Evolutionary conservation across 1,139 yeast species (phyloP).

Genomic region (Martiniozyma asiatica): DNA sequence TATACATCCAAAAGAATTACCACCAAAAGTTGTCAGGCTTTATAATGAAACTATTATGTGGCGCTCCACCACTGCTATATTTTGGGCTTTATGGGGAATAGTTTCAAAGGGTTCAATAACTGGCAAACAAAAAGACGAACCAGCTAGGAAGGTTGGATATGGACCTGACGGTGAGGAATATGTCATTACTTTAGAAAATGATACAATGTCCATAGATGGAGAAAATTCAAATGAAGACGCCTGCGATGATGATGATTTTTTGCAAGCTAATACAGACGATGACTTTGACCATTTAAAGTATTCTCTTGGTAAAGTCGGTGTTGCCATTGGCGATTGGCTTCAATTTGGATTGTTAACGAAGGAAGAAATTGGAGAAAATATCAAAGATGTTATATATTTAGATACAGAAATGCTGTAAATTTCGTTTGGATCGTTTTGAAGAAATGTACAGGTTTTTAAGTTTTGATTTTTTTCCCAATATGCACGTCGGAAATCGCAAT

Average conservation of each 20-base stretch:
- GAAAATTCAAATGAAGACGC: too few species aligned
- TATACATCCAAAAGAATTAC: constrained; percentile 16
- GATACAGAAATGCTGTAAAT: constrained; percentile 28
- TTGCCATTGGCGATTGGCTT: constrained; percentile 66
- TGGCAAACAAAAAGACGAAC: constrained; percentile 15
- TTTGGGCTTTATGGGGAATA: constrained; percentile 90
- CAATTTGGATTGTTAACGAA: constrained; percentile 42
- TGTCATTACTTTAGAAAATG: constrained; percentile 14
- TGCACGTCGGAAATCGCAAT: too few species aligned
- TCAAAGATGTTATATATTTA: constrained; percentile 28
- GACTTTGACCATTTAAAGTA: constrained; percentile 72
- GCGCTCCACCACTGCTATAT: constrained; percentile 70
- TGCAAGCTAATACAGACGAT: constrained; percentile 43
- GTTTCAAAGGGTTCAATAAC: constrained; percentile 26
- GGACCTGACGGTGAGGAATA: constrained; percentile 38
- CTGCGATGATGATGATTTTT: constrained; percentile 8
- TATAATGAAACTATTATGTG: constrained; percentile 60
- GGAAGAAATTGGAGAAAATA: constrained; percentile 23
- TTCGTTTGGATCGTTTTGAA: too few species aligned
- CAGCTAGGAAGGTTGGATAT: constrained; percentile 15
- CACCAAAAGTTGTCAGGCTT: constrained; percentile 34
- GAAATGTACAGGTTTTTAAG: too few species aligned
- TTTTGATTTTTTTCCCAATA: too few species aligned
- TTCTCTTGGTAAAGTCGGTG: constrained; percentile 59
- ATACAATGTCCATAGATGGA: too few species aligned